phyloP scores from a whole-genome alignment of 2,329 filamentous ascomycete genomes.

The Pseudovirgaria hyperparasitica region DNA sequence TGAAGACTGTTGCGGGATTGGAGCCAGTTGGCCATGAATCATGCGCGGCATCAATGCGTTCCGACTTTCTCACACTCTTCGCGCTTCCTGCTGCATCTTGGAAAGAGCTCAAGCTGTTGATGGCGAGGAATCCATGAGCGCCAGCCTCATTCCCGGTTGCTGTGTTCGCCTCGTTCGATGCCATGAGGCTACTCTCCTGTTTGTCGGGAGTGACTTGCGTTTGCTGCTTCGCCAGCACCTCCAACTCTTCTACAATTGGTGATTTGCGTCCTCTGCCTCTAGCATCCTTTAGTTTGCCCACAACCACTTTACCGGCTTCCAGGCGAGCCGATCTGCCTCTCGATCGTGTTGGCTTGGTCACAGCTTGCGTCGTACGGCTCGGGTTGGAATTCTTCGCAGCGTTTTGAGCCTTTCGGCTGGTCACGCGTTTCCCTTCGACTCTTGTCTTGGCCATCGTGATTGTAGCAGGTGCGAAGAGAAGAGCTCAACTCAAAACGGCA shows the following conservation, averaged over 20 bases:
- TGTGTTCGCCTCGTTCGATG: conserved; percentile 5
- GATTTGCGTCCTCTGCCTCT: conserved; percentile 6
- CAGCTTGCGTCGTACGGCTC: conserved; percentile 5
- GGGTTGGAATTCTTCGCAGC: conserved; percentile 6
- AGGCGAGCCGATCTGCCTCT: conserved; percentile 8
- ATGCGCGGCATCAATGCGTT: conserved; percentile 5
- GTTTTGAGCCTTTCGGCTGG: conserved; percentile 5
- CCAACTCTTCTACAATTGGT: conserved; percentile 6
- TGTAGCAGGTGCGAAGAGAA: no score
- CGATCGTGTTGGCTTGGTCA: conserved; percentile 6
- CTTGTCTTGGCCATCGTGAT: conserved; percentile 5
- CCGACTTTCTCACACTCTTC: conserved; percentile 6
- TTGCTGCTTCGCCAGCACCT: conserved; percentile 7
- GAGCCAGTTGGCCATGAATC: conserved; percentile 5
- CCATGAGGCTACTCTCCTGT: conserved; percentile 6
- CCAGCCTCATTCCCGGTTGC: conserved; percentile 5
- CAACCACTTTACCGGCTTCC: conserved; percentile 5
- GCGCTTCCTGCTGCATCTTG: conserved; percentile 3
- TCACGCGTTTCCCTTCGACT: conserved; percentile 4
- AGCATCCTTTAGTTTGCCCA: conserved; percentile 7
- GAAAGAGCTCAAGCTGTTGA: conserved; percentile 7
- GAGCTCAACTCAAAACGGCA: no score
- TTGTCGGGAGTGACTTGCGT: conserved; percentile 5
- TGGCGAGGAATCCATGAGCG: conserved; percentile 5
- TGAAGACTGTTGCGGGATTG: conserved; percentile 6